A percentile compares a stretch with the other conserved stretches of the same genome.
Evolutionary conservation across 768 basidiomycete species (phyloP).

Genomic region (Termitomyces eurrhizus): DNA sequence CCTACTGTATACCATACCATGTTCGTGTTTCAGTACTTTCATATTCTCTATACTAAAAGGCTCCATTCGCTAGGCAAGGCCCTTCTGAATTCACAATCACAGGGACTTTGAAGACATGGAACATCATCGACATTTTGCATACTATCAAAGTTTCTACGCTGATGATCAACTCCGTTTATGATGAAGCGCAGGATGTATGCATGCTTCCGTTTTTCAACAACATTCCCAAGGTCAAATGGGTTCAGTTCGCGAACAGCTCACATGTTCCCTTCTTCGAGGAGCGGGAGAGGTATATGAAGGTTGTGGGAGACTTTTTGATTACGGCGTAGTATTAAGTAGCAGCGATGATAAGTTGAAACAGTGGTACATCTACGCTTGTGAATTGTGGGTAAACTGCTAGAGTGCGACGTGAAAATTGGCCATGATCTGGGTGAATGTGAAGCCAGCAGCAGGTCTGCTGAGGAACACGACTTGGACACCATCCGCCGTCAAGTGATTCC

Average conservation of each 20-base stretch:
- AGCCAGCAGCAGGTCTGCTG: conserved; percentile 20
- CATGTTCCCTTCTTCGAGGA: conserved; percentile 46
- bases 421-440: too few species aligned
- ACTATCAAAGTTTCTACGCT: conserved; percentile 36
- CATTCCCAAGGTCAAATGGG: conserved; percentile 40
- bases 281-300: conserved; percentile 33
- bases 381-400: not conserved
- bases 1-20: conserved; percentile 25
- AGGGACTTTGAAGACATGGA: conserved; percentile 36
- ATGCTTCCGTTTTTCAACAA: conserved; percentile 34
- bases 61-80: conserved; percentile 6
- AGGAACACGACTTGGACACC: conserved; percentile 48
- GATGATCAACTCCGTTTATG: conserved; percentile 38
- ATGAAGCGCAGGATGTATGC: conserved; percentile 37
- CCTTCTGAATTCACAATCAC: conserved; percentile 16
- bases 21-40: conserved; percentile 14
- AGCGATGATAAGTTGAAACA: not conserved
- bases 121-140: conserved; percentile 38
- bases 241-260: conserved; percentile 39
- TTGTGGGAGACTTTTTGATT: conserved; percentile 32
- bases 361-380: not conserved
- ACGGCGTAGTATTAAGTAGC: not conserved
- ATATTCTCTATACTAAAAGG: conserved; percentile 2
- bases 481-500: conserved; percentile 55
- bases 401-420: too few species aligned